phyloP scores from a whole-genome alignment of 768 basidiomycete species.

The Leccinum aurantiacum region DNA sequence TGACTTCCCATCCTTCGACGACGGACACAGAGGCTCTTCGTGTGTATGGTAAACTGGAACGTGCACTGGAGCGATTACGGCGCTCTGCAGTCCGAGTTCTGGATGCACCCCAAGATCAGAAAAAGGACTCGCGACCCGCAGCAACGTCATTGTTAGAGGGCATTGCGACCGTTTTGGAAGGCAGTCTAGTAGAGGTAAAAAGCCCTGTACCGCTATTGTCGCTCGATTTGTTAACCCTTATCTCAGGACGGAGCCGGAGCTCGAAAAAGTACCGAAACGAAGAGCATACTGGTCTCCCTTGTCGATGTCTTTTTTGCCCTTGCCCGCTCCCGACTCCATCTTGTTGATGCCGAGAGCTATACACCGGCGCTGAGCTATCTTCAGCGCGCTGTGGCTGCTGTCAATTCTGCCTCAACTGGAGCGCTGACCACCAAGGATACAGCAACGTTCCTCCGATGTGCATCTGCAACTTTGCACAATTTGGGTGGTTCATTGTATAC shows the following conservation, averaged over 20 bases:
- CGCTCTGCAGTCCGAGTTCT: slow-evolving; percentile 49
- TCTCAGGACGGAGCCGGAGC: slow-evolving; percentile 6
- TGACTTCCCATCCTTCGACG: neutral
- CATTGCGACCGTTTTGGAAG: slow-evolving; percentile 35
- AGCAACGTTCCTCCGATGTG: slow-evolving; percentile 63
- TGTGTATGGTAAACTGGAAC: slow-evolving; percentile 52
- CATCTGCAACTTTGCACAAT: slow-evolving; percentile 72
- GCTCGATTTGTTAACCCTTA: neutral
- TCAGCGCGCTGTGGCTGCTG: slow-evolving; percentile 37
- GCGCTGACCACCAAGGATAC: slow-evolving; percentile 18
- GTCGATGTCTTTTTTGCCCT: slow-evolving; percentile 59
- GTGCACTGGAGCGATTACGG: slow-evolving; percentile 59
- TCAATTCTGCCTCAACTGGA: slow-evolving; percentile 14
- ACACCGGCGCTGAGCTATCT: slow-evolving; percentile 47
- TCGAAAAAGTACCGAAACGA: slow-evolving; percentile 19
- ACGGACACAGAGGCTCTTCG: slow-evolving; percentile 27
- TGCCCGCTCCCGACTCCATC: slow-evolving; percentile 43
- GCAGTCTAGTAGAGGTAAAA: slow-evolving; percentile 33
- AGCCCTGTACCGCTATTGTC: neutral
- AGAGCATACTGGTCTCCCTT: slow-evolving; percentile 42
- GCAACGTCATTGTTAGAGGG: slow-evolving; percentile 37
- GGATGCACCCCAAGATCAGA: slow-evolving; percentile 32
- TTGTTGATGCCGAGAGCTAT: slow-evolving; percentile 47
- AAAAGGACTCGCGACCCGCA: slow-evolving; percentile 6
- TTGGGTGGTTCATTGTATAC: slow-evolving; percentile 71